Conservation (phyloP, 2,329 filamentous ascomycete genomes). For the Daldinia sp. region DNA sequence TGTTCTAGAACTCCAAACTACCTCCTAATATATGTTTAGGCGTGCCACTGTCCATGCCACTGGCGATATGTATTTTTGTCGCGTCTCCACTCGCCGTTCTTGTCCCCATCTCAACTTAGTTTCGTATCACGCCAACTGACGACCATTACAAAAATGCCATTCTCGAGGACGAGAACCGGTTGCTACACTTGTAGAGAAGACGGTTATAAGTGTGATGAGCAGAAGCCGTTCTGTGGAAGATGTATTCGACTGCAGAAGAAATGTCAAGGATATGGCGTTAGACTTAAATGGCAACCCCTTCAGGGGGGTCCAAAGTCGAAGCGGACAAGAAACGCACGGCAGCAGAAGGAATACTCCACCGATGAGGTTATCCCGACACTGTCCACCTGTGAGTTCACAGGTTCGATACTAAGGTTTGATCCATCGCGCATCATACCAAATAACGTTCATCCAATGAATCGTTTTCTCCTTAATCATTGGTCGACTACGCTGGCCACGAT, state of each 20-base stretch:
- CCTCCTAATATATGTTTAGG: neutral
- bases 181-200: slow-evolving; percentile 51
- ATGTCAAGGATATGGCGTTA: slow-evolving; percentile 51
- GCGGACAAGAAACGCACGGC: slow-evolving; percentile 22
- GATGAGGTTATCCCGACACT: neutral
- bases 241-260: slow-evolving; percentile 50
- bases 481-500: slow-evolving; percentile 45
- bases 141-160: slow-evolving; percentile 33
- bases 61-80: neutral
- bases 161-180: slow-evolving; percentile 49
- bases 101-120: neutral
- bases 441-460: slow-evolving; percentile 30
- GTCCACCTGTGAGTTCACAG: slow-evolving; percentile 4
- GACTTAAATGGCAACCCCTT: slow-evolving; percentile 48
- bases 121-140: neutral
- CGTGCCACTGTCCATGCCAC: neutral
- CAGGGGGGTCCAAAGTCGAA: slow-evolving; percentile 26
- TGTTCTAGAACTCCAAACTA: neutral
- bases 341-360: slow-evolving; percentile 15
- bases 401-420: slow-evolving; percentile 15
- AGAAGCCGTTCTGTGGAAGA: slow-evolving; percentile 49
- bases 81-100: neutral
- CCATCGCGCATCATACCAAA: slow-evolving; percentile 36
- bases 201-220: slow-evolving; percentile 54
- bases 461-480: slow-evolving; percentile 51